phyloP scores from a whole-genome alignment of 2,329 filamentous ascomycete genomes.

The Cercospora sesami region DNA sequence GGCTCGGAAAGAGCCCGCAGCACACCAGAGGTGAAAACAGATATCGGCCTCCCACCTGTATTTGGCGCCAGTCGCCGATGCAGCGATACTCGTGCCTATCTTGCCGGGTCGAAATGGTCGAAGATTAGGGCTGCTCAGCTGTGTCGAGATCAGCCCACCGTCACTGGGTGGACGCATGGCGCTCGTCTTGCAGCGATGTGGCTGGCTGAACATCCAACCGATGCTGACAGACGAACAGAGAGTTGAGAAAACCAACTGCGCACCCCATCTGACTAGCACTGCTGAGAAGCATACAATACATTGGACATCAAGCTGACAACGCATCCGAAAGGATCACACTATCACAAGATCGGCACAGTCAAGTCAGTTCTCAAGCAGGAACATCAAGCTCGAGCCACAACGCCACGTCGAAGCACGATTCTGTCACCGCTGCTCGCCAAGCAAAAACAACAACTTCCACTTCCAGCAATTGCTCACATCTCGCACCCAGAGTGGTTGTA shows the following conservation, averaged over 20 bases:
- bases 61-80: no score
- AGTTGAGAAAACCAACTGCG: neutral
- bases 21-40: no score
- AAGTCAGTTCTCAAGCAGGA: neutral
- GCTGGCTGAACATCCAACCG: neutral
- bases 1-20: no score
- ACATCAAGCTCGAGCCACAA: neutral
- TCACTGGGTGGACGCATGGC: neutral
- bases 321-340: neutral
- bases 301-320: neutral
- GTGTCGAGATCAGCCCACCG: neutral
- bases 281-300: neutral
- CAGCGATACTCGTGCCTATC: neutral
- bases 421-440: neutral
- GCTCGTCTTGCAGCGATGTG: neutral
- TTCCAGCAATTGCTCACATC: neutral
- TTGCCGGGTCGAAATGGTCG: neutral
- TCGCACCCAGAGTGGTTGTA: neutral
- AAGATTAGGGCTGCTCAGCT: neutral
- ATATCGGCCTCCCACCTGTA: no score
- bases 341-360: neutral
- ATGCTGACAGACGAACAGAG: neutral
- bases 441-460: constrained; percentile 1
- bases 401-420: neutral
- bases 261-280: neutral